Percentiles rank a stretch among this genome's conserved stretches.
Conservation (phyloP, 2,329 filamentous ascomycete genomes). For the Fusarium penzigii region DNA sequence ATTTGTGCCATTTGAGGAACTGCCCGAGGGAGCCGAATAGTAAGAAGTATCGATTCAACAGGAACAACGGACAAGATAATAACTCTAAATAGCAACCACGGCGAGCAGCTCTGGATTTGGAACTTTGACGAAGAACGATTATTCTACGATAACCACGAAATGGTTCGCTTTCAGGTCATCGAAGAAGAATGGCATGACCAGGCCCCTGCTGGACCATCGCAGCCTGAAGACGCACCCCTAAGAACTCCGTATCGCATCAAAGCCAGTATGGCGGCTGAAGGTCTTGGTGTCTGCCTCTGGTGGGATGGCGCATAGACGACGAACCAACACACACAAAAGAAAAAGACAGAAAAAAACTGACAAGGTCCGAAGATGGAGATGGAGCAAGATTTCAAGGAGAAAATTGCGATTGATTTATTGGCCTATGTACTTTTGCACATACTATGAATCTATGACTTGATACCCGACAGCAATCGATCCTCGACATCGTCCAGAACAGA, state of each 20-base stretch:
- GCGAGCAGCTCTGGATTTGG: slow-evolving; percentile 85
- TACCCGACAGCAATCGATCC: slow-evolving; percentile 70
- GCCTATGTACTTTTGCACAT: slow-evolving; percentile 27
- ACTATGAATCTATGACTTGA: slow-evolving; percentile 40
- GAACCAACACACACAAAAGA: slow-evolving; percentile 1
- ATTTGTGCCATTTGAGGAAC: slow-evolving; percentile 71
- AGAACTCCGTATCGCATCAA: slow-evolving; percentile 72
- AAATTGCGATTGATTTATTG: slow-evolving; percentile 25
- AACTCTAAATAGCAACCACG: slow-evolving; percentile 57
- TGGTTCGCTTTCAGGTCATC: slow-evolving; percentile 82
- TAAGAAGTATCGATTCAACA: slow-evolving; percentile 39
- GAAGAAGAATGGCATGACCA: slow-evolving; percentile 92
- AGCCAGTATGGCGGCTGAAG: slow-evolving; percentile 64
- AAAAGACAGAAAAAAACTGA: slow-evolving; percentile 5
- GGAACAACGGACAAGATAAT: not conserved
- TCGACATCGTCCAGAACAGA: slow-evolving; percentile 89
- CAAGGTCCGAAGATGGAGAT: not conserved
- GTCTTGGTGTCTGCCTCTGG: slow-evolving; percentile 65
- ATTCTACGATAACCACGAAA: slow-evolving; percentile 88
- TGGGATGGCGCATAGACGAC: slow-evolving; percentile 48
- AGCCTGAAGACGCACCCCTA: slow-evolving; percentile 61
- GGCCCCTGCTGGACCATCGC: slow-evolving; percentile 66
- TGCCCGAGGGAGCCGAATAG: slow-evolving; percentile 78
- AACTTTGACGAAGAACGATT: slow-evolving; percentile 71
- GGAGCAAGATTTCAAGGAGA: not conserved